Conservation (phyloP, 2,329 filamentous ascomycete genomes). For the Coniosporium tulheliwenetii region DNA sequence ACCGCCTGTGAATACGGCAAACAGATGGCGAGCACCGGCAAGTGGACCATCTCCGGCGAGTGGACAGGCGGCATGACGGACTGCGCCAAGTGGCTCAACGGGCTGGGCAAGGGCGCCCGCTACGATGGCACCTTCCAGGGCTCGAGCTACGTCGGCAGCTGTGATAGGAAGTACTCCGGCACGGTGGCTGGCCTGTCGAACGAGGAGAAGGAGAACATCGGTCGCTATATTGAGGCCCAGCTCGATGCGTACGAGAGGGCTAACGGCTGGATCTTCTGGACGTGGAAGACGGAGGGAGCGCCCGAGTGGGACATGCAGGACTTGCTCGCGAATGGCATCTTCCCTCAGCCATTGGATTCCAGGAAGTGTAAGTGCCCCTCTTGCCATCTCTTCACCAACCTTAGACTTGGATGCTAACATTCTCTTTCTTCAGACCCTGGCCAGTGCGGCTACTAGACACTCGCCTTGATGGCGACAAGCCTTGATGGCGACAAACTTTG, state of each 20-base stretch:
- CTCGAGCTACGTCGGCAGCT: constrained; percentile 24
- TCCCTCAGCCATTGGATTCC: constrained; percentile 7
- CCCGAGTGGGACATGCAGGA: constrained; percentile 34
- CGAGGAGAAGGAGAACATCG: constrained; percentile 26
- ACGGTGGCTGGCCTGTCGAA: constrained; percentile 23
- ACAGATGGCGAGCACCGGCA: constrained; percentile 28
- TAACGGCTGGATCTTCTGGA: constrained; percentile 34
- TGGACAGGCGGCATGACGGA: constrained; percentile 32
- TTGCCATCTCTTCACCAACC: too few species aligned
- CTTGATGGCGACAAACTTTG: too few species aligned
- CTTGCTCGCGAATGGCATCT: constrained; percentile 21
- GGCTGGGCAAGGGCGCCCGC: constrained; percentile 28
- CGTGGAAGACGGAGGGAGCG: constrained; percentile 33
- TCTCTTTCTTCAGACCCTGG: too few species aligned
- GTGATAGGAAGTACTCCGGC: constrained; percentile 28
- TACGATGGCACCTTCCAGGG: constrained; percentile 26
- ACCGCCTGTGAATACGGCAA: constrained; percentile 28
- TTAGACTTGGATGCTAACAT: too few species aligned
- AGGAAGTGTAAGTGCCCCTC: not conserved
- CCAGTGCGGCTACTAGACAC: too few species aligned
- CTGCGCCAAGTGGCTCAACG: constrained; percentile 32
- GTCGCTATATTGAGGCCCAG: constrained; percentile 30
- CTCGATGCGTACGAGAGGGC: constrained; percentile 32
- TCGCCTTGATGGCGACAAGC: too few species aligned
- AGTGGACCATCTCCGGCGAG: constrained; percentile 31